These are phyloP conservation scores for Malania oleifera DNA, from an alignment of 164 flowering plant species.

Conservation along the genomic window DNA sequence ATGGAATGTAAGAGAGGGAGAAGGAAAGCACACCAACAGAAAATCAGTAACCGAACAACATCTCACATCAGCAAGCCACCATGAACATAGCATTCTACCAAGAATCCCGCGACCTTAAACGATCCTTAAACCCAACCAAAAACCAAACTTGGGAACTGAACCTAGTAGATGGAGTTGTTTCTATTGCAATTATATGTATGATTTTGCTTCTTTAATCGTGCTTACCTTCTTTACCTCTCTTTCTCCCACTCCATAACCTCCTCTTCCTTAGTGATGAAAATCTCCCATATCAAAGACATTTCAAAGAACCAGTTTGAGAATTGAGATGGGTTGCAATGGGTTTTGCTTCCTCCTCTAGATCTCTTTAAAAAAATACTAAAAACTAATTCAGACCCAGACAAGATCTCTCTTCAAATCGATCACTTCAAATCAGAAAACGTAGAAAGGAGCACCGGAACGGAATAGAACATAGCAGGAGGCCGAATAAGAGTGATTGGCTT, in stretches of 20 bases:
- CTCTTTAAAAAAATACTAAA: neutral
- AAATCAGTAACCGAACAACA: too few species aligned
- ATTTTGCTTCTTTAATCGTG: slow-evolving; percentile 5
- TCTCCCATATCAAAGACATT: slow-evolving; percentile 32
- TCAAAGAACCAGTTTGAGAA: neutral
- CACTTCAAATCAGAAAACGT: neutral
- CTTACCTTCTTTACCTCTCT: slow-evolving; percentile 37
- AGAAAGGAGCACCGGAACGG: neutral
- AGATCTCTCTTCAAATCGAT: neutral
- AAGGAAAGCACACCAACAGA: too few species aligned
- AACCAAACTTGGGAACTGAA: neutral
- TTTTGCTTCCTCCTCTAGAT: neutral
- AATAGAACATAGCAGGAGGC: neutral
- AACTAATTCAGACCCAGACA: too few species aligned
- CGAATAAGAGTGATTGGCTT: neutral
- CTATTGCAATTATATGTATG: neutral
- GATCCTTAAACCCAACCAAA: too few species aligned
- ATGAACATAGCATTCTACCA: too few species aligned
- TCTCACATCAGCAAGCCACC: too few species aligned
- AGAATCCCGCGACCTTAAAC: too few species aligned
- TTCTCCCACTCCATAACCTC: slow-evolving; percentile 67
- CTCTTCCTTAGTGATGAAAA: slow-evolving; percentile 27
- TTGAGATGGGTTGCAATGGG: too few species aligned
- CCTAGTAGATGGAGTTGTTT: neutral
- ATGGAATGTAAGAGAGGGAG: too few species aligned